Evolutionary conservation across 2,329 filamentous ascomycete species (phyloP).

Genomic region (Monosporascus sp.): DNA sequence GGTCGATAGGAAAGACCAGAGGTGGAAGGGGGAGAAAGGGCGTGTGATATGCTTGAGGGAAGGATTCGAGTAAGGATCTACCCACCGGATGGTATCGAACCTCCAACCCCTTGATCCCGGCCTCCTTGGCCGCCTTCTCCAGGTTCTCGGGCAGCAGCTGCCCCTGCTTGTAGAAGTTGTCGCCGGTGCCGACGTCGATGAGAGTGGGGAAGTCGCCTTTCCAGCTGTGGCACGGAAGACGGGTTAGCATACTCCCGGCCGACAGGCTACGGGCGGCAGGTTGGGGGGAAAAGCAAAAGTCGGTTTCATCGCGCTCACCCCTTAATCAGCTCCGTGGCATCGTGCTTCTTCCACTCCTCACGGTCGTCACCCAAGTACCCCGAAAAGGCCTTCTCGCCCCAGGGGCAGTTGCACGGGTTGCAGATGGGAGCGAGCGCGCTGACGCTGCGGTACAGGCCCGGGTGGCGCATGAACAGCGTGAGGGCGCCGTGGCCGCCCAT

Average conservation of each 20-base stretch:
- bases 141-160: constrained; percentile 95
- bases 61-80: constrained; percentile 3
- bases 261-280: too few species aligned
- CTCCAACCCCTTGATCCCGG: constrained; percentile 66
- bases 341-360: constrained; percentile 79
- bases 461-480: constrained; percentile 87
- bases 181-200: constrained; percentile 88
- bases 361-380: constrained; percentile 81
- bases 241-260: too few species aligned
- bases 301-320: constrained; percentile 18
- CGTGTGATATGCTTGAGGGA: background rate
- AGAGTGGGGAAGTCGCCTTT: constrained; percentile 64
- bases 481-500: constrained; percentile 97
- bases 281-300: too few species aligned
- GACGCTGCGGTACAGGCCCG: constrained; percentile 81
- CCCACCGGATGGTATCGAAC: constrained; percentile 75
- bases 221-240: constrained; percentile 24
- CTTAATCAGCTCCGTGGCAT: constrained; percentile 87
- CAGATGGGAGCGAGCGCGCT: constrained; percentile 87
- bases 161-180: constrained; percentile 93
- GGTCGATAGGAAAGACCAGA: background rate
- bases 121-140: constrained; percentile 69
- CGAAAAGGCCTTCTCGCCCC: constrained; percentile 91
- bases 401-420: constrained; percentile 81
- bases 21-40: background rate